These are phyloP conservation scores for Nicotiana obtusifolia DNA, from an alignment of 257 asterid species.

Conservation along the genomic window DNA sequence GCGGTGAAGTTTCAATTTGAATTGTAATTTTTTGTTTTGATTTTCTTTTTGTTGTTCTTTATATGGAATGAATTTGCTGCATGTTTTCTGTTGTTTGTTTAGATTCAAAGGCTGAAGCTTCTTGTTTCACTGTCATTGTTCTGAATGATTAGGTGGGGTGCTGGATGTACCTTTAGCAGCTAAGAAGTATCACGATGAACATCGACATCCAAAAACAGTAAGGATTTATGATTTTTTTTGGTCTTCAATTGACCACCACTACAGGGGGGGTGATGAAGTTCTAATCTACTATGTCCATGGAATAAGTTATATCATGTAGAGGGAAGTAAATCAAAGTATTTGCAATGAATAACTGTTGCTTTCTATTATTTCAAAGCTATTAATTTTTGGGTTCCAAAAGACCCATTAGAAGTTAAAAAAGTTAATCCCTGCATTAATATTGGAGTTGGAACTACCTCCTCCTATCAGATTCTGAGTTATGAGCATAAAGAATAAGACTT, in stretches of 20 bases:
- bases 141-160: conserved; percentile 55
- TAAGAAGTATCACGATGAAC: conserved; percentile 49
- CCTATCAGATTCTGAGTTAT: background rate
- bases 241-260: background rate
- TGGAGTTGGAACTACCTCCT: background rate
- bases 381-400: background rate
- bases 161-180: conserved; percentile 67
- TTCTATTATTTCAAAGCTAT: background rate
- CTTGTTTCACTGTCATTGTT: conserved; percentile 16
- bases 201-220: conserved; percentile 64
- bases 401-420: background rate
- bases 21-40: background rate
- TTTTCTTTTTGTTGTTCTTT: background rate
- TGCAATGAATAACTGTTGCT: background rate
- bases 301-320: background rate
- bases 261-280: background rate
- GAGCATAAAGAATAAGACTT: background rate
- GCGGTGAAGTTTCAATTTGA: background rate
- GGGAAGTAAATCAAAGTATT: background rate
- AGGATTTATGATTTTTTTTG: conserved; percentile 7
- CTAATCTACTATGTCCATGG: background rate
- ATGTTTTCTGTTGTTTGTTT: background rate
- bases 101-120: background rate
- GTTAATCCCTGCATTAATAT: background rate
- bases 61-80: background rate